A percentile compares a stretch with the other conserved stretches of the same genome.
Evolutionary conservation across 2,329 filamentous ascomycete genomes (phyloP).

Genomic region (Phyllosticta ampelicida): DNA sequence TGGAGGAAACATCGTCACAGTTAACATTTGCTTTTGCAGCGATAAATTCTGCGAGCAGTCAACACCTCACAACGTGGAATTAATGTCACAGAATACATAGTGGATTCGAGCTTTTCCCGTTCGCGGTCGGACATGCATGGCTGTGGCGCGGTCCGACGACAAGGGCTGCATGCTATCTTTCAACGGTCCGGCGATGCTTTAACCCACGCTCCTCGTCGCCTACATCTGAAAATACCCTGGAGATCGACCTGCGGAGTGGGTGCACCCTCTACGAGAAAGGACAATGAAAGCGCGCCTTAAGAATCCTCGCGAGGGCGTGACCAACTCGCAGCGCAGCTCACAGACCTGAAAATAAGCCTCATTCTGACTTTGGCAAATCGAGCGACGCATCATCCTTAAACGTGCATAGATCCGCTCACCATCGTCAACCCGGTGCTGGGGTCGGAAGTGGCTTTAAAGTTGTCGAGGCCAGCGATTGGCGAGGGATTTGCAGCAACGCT

Average conservation of each 20-base stretch:
- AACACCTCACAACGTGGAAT: background rate
- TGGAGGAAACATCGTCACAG: too few relatives aligned
- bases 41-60: background rate
- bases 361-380: background rate
- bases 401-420: background rate
- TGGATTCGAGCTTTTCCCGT: background rate
- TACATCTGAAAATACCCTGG: background rate
- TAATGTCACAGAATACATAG: background rate
- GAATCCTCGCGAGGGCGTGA: background rate
- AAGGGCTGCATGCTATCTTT: background rate
- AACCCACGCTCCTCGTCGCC: background rate
- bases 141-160: background rate
- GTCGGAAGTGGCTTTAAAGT: background rate
- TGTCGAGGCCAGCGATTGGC: background rate
- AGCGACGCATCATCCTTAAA: background rate
- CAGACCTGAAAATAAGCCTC: background rate
- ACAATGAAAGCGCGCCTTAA: background rate
- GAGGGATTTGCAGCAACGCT: background rate
- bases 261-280: background rate
- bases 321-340: background rate
- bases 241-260: background rate
- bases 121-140: background rate
- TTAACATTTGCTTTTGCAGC: too few relatives aligned
- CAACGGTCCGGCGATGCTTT: background rate
- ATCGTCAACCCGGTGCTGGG: background rate